phyloP scores from a whole-genome alignment of 305 asterid species.

The Rubia peregrina region DNA sequence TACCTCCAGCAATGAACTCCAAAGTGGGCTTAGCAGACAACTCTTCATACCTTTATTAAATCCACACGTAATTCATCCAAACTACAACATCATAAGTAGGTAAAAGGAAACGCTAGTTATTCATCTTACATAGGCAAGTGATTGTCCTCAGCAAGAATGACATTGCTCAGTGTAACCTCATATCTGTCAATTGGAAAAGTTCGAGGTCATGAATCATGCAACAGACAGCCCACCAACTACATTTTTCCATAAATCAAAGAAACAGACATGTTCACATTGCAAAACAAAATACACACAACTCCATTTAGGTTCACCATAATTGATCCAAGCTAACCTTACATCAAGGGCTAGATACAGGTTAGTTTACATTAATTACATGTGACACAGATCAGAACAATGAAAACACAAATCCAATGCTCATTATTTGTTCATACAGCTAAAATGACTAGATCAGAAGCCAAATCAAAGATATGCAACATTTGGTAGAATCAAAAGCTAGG shows the following conservation, averaged over 20 bases:
- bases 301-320: background rate
- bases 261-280: too few species aligned
- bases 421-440: background rate
- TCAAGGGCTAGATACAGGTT: background rate
- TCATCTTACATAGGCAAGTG: constrained; percentile 77
- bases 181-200: constrained; percentile 36
- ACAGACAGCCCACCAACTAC: background rate
- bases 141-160: constrained; percentile 94
- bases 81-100: background rate
- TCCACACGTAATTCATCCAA: background rate
- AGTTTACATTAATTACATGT: background rate
- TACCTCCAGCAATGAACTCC: constrained; percentile 97
- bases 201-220: background rate
- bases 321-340: background rate
- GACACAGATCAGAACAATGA: background rate
- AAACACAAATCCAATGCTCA: background rate
- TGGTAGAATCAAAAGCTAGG: background rate
- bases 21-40: constrained; percentile 61
- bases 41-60: constrained; percentile 72
- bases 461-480: constrained; percentile 10
- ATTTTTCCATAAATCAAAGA: too few species aligned
- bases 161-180: constrained; percentile 62
- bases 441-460: constrained; percentile 1
- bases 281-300: background rate
- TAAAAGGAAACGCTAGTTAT: background rate